A percentile compares a stretch with the other conserved stretches of the same genome.
Conservation (phyloP, 768 basidiomycete genomes). For the Agrocybe praecox region DNA sequence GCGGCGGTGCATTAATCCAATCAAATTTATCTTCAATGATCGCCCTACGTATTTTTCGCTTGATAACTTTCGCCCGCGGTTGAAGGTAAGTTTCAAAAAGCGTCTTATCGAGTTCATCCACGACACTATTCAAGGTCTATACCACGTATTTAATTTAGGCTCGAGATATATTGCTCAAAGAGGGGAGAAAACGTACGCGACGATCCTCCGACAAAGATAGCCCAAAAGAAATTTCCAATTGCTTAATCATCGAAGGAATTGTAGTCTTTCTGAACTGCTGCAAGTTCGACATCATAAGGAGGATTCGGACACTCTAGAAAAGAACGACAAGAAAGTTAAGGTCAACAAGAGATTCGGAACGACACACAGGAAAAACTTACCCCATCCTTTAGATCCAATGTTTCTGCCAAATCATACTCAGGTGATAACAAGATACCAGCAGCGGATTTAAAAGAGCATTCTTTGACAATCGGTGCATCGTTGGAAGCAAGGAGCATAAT, state of each 20-base stretch:
- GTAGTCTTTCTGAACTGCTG: conserved; percentile 66
- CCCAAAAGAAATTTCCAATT: conserved; percentile 77
- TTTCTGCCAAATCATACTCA: conserved; percentile 36
- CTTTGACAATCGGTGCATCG: conserved; percentile 50
- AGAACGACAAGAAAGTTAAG: not conserved
- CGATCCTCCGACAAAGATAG: conserved; percentile 71
- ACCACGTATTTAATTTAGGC: not conserved
- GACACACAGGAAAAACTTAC: conserved; percentile 40
- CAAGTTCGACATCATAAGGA: conserved; percentile 90
- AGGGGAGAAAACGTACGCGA: conserved; percentile 40
- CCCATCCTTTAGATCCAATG: conserved; percentile 62
- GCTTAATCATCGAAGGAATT: conserved; percentile 77
- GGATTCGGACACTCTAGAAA: conserved; percentile 79
- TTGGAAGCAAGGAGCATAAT: conserved; percentile 78
- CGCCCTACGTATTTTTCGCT: conserved; percentile 70
- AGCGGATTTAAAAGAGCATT: conserved; percentile 25
- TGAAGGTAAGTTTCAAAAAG: conserved; percentile 87
- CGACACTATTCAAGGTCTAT: conserved; percentile 72
- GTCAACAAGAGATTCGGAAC: not conserved
- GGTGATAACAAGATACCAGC: conserved; percentile 36
- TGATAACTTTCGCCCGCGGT: conserved; percentile 68
- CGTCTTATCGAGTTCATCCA: conserved; percentile 82
- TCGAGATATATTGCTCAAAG: conserved; percentile 5
- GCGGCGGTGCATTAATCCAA: conserved; percentile 91
- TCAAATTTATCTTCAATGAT: conserved; percentile 72